Percentiles rank a stretch among this genome's conserved stretches.
Conservation (phyloP, 352 stramenopile species). For the Peronospora farinosa region DNA sequence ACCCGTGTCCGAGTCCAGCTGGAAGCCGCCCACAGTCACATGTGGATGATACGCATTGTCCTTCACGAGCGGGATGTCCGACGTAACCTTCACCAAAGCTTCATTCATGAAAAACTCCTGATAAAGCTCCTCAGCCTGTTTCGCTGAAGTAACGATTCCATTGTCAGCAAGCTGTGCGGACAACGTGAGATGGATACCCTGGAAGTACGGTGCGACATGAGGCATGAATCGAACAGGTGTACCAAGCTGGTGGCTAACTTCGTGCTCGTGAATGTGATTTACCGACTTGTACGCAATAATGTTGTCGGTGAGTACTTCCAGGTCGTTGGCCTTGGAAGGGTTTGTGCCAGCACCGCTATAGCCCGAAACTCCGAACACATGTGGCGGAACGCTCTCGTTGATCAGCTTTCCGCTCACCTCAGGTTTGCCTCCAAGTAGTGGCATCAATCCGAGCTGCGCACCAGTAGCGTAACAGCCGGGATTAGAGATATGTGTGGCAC, state of each 20-base stretch:
- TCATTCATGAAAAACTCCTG: constrained; percentile 79
- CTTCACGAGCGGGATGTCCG: constrained; percentile 67
- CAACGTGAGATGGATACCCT: constrained; percentile 90
- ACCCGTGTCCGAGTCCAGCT: constrained; percentile 79
- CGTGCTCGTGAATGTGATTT: constrained; percentile 86
- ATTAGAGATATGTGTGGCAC: constrained; percentile 82
- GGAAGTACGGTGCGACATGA: constrained; percentile 90
- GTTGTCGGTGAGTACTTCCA: constrained; percentile 74
- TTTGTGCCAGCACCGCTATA: constrained; percentile 85
- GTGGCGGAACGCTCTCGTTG: constrained; percentile 56
- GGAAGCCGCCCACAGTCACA: constrained; percentile 80
- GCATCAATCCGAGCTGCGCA: constrained; percentile 69
- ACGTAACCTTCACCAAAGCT: constrained; percentile 74
- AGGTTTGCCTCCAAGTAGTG: constrained; percentile 65
- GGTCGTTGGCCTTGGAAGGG: constrained; percentile 79
- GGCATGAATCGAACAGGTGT: constrained; percentile 89
- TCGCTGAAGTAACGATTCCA: constrained; percentile 40
- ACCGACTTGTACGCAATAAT: constrained; percentile 89
- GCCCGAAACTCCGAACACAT: constrained; percentile 84
- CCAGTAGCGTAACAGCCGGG: constrained; percentile 86
- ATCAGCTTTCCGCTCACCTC: constrained; percentile 46
- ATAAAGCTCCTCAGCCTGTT: constrained; percentile 73
- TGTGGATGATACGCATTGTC: constrained; percentile 72
- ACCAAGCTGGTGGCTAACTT: constrained; percentile 79
- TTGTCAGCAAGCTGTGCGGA: constrained; percentile 69